Conservation (phyloP, 2,329 filamentous ascomycete species). For the Claviceps capensis region DNA sequence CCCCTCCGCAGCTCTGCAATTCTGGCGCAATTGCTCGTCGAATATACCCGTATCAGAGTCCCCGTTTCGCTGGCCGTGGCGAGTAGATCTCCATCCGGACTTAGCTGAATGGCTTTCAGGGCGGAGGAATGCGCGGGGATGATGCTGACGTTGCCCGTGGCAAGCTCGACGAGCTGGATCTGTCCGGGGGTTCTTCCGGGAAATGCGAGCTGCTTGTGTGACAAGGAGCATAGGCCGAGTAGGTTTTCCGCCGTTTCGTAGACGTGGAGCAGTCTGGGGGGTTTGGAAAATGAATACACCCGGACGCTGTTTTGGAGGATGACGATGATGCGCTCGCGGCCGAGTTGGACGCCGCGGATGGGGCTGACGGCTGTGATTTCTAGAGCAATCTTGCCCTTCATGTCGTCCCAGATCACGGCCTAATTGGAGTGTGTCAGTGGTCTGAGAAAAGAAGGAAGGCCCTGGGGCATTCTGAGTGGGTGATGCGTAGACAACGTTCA, state of each 20-base stretch:
- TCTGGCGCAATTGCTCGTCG: constrained; percentile 65
- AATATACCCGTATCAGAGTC: constrained; percentile 77
- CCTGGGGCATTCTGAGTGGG: background rate
- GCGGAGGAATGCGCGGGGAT: constrained; percentile 78
- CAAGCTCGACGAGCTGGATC: constrained; percentile 72
- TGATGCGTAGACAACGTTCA: background rate
- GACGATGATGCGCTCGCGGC: constrained; percentile 62
- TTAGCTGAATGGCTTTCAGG: constrained; percentile 66
- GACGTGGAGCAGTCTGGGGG: constrained; percentile 53
- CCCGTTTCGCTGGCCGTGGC: constrained; percentile 87
- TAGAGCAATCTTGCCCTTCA: constrained; percentile 54
- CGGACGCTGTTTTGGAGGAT: constrained; percentile 71
- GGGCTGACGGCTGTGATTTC: constrained; percentile 73
- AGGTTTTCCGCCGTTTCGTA: constrained; percentile 84
- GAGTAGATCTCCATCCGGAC: constrained; percentile 63
- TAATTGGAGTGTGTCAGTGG: constrained; percentile 14
- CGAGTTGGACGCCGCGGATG: constrained; percentile 67
- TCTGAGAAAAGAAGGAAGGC: background rate
- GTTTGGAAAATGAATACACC: constrained; percentile 65
- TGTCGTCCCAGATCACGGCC: constrained; percentile 86
- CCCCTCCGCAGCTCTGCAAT: constrained; percentile 78
- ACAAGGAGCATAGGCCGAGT: constrained; percentile 65
- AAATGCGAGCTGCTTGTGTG: constrained; percentile 61
- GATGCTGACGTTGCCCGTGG: constrained; percentile 74
- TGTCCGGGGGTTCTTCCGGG: constrained; percentile 81